Evolutionary conservation across 371 early-diverging fungal genomes (phyloP), one percentile per base, ranked within the genome.

Genomic region (Capillidium heterosporum): DNA sequence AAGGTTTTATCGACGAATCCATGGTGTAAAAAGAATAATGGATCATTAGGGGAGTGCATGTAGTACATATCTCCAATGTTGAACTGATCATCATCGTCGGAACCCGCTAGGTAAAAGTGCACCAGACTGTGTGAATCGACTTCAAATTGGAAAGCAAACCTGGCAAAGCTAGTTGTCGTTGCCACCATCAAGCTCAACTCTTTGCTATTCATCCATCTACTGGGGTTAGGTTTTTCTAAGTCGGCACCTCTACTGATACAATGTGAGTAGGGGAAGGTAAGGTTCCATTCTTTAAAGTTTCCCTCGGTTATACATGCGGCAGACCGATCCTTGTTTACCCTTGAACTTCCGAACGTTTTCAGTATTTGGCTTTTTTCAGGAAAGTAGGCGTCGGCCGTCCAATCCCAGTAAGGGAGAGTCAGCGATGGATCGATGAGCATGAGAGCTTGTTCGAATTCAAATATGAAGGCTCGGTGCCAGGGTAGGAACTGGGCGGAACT

Each of bases 1-100:
- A 74, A 74, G 47, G 74, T 59, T 24, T 68, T 68, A 60, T 74
- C 75, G n/a, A 75, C 58, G 35, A 68, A 69, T 32, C 65, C 65
- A 43, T 74, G 75, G 59, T 74, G 75, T 62, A 72, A 61, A 31
- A 57, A 66, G 63, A 74, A 74, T 46, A 70, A 58, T 28, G 71
- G 66, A 47, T 74, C 75, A 56, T 69, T 71, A 17, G 75, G 75
- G n/a, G 69, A 61, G 46, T 60, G 53, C 57, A 42, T 59, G 0
- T 64, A 65, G 1, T 56, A 44, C 58, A 74, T 76, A 56, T 73
- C 75, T 43, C 74, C 74, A 24, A 74, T 48, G 50, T 49, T 21
- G 32, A 27, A 49, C 4, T 27, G 15, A 31, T 49, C 27, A 31
- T 49, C 50, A 19, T 49, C 27, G 32, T 27, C 50, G n/a, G 44